Conservation (phyloP, 2,329 filamentous ascomycete species). For the Aspergillus floridensis region DNA sequence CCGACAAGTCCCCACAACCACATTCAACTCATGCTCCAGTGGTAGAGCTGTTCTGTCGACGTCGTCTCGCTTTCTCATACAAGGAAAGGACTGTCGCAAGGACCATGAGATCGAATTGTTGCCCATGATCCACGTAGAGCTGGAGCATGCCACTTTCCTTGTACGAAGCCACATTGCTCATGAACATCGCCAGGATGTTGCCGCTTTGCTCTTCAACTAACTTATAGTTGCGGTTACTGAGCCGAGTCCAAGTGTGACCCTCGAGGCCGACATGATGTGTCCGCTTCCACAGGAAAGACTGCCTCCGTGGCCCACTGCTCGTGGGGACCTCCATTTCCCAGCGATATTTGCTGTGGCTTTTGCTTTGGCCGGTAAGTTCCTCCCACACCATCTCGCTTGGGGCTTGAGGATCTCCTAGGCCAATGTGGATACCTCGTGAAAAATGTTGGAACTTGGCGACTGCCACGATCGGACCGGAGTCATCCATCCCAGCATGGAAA, state of each 20-base stretch:
- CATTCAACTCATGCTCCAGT: constrained; percentile 13
- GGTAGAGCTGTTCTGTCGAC: constrained; percentile 5
- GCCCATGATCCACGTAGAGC: constrained; percentile 26
- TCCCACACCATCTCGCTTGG: constrained; percentile 29
- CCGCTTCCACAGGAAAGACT: constrained; percentile 34
- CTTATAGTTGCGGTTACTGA: constrained; percentile 31
- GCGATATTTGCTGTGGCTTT: constrained; percentile 26
- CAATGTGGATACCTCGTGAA: constrained; percentile 32
- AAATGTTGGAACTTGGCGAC: constrained; percentile 35
- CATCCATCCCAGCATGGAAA: constrained; percentile 29
- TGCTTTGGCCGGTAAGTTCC: constrained; percentile 27
- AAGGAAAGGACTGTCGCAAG: constrained; percentile 28
- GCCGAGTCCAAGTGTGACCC: constrained; percentile 19
- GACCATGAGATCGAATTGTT: constrained; percentile 30
- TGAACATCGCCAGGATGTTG: constrained; percentile 32
- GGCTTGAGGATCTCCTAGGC: constrained; percentile 30
- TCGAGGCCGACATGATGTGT: constrained; percentile 31
- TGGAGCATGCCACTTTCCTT: constrained; percentile 34
- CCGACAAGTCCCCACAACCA: constrained; percentile 7
- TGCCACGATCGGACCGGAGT: constrained; percentile 26
- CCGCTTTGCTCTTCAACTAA: constrained; percentile 32
- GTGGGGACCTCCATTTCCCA: constrained; percentile 25
- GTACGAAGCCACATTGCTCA: constrained; percentile 28
- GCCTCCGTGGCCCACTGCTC: constrained; percentile 9
- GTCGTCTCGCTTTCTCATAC: constrained; percentile 25